Percentiles rank a stretch among this genome's conserved stretches.
phyloP scores from a whole-genome alignment of 2,329 filamentous ascomycete species.

The Coleophoma cylindrospora region DNA sequence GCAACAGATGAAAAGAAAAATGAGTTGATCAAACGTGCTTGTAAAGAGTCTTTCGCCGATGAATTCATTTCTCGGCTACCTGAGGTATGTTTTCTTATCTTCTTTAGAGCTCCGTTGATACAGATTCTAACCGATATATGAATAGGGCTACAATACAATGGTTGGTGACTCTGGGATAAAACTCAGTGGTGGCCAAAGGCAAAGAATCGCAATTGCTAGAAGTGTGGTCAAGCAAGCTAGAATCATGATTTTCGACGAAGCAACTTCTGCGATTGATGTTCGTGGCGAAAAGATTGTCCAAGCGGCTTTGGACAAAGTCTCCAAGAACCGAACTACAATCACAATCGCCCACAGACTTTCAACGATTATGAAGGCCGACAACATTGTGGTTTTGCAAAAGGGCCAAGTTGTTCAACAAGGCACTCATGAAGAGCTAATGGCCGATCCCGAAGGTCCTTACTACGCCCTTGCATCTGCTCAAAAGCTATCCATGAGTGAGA shows the following conservation, averaged over 20 bases:
- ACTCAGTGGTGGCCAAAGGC: constrained; percentile 73
- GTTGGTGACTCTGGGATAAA: constrained; percentile 74
- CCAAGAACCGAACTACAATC: constrained; percentile 53
- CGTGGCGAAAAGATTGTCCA: constrained; percentile 45
- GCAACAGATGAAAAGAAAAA: constrained; percentile 8
- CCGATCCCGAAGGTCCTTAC: constrained; percentile 55
- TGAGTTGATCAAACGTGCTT: constrained; percentile 33
- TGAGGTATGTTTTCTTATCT: constrained; percentile 43
- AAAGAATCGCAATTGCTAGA: constrained; percentile 67
- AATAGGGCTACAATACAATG: constrained; percentile 62
- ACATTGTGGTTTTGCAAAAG: constrained; percentile 70
- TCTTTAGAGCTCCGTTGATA: neutral
- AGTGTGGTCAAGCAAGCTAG: constrained; percentile 67
- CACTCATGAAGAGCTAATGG: constrained; percentile 67
- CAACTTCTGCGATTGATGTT: constrained; percentile 35
- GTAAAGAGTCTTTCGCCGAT: constrained; percentile 48
- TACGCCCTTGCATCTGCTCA: constrained; percentile 62
- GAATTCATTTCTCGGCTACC: constrained; percentile 49
- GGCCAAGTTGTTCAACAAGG: constrained; percentile 70
- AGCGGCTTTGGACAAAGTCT: constrained; percentile 47
- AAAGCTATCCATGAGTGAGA: constrained; percentile 30
- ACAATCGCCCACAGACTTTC: constrained; percentile 63
- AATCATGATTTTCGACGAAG: constrained; percentile 71
- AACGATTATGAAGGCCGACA: constrained; percentile 72
- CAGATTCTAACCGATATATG: neutral